A percentile compares a stretch with the other conserved stretches of the same genome.
These are phyloP conservation scores for Selaginella tamariscina DNA, from an alignment of 75 land plant genomes.

Conservation along the genomic window DNA sequence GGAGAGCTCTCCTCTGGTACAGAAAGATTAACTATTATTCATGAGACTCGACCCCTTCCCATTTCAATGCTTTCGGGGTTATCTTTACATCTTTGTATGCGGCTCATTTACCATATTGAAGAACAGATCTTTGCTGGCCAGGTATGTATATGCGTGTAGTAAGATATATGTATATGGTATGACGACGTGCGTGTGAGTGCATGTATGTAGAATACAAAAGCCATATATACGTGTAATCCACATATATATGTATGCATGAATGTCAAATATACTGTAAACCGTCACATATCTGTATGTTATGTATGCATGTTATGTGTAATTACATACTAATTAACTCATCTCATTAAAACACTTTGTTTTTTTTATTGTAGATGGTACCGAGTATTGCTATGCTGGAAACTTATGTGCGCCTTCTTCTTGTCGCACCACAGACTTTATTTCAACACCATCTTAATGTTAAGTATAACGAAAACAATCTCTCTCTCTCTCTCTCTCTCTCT, in stretches of 20 bases:
- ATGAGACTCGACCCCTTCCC: constrained; percentile 71
- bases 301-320: too few relatives aligned
- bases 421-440: constrained; percentile 81
- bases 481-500: too few relatives aligned
- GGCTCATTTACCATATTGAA: constrained; percentile 65
- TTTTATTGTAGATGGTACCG: constrained; percentile 61
- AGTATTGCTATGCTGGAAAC: constrained; percentile 97
- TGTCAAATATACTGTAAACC: too few relatives aligned
- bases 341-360: too few relatives aligned
- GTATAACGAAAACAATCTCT: neutral
- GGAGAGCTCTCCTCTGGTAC: constrained; percentile 39
- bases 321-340: too few relatives aligned
- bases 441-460: constrained; percentile 76
- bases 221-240: too few relatives aligned
- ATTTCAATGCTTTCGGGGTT: constrained; percentile 79
- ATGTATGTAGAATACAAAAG: too few relatives aligned
- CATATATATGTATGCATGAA: too few relatives aligned
- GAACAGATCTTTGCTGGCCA: constrained; percentile 80
- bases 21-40: constrained; percentile 60
- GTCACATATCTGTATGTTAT: too few relatives aligned
- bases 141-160: too few relatives aligned
- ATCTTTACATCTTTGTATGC: constrained; percentile 60
- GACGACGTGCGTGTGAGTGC: too few relatives aligned
- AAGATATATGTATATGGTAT: too few relatives aligned
- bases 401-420: constrained; percentile 65